Conservation (phyloP, 2,329 filamentous ascomycete species). For the Sporothrix protearum region DNA sequence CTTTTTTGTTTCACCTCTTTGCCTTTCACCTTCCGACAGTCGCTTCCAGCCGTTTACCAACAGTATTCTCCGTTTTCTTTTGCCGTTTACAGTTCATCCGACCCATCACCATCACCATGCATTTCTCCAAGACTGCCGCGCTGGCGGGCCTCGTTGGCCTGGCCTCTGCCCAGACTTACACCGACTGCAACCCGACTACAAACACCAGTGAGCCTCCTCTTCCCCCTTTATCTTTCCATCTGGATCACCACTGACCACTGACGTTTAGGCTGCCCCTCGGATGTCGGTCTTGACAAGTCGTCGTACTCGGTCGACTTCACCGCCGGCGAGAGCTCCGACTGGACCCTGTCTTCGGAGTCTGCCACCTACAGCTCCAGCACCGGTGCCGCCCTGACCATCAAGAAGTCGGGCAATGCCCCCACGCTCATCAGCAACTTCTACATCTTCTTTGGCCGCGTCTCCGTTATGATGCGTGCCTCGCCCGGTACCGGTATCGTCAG, state of each 20-base stretch:
- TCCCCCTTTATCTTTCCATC: not conserved
- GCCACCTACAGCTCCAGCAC: constrained; percentile 20
- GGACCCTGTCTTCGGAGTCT: constrained; percentile 5
- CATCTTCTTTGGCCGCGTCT: constrained; percentile 51
- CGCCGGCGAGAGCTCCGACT: constrained; percentile 18
- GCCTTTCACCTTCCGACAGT: not conserved
- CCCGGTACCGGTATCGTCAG: constrained; percentile 49
- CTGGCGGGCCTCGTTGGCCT: constrained; percentile 6
- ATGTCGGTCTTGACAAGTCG: constrained; percentile 1
- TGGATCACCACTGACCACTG: not conserved
- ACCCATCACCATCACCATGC: not conserved
- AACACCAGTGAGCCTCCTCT: not conserved
- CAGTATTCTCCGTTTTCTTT: not conserved
- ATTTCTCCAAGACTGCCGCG: constrained; percentile 4
- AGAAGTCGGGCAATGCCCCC: constrained; percentile 41
- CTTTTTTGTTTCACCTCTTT: not conserved
- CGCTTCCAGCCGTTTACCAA: not conserved
- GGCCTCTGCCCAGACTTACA: constrained; percentile 19
- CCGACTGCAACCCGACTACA: constrained; percentile 13
- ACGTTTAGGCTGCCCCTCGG: not conserved
- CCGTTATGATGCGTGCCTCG: constrained; percentile 42
- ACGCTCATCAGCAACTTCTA: constrained; percentile 46
- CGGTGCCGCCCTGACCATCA: constrained; percentile 22
- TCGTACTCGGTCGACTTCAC: constrained; percentile 25
- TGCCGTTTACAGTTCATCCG: no score